Conservation (phyloP, 2,329 filamentous ascomycete species). For the Westerdykella ornata region DNA sequence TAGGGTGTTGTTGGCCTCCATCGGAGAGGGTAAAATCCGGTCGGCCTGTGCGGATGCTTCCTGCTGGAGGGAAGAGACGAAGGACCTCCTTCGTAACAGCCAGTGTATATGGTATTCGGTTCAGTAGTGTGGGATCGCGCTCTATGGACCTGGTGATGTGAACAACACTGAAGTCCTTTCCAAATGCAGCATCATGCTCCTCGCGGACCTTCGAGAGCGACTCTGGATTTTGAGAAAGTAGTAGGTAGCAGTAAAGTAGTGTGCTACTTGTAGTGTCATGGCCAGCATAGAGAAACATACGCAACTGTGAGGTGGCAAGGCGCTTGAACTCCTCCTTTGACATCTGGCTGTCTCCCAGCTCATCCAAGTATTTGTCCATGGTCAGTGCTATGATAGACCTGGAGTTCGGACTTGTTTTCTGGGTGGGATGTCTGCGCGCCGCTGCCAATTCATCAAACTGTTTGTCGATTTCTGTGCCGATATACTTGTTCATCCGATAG, state of each 20-base stretch:
- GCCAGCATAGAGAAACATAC: slow-evolving; percentile 26
- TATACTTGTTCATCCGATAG: slow-evolving; percentile 10
- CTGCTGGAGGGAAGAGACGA: slow-evolving; percentile 25
- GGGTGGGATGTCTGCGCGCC: background rate
- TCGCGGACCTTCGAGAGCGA: slow-evolving; percentile 11
- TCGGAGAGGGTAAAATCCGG: slow-evolving; percentile 3
- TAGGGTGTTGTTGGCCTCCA: slow-evolving; percentile 7
- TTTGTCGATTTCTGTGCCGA: slow-evolving; percentile 12
- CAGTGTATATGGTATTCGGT: slow-evolving; percentile 18
- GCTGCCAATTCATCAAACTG: slow-evolving; percentile 8
- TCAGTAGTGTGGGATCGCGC: slow-evolving; percentile 15
- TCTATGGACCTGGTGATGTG: slow-evolving; percentile 1
- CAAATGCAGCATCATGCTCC: slow-evolving; percentile 25
- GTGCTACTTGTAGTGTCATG: slow-evolving; percentile 26
- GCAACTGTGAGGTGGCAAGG: slow-evolving; percentile 18
- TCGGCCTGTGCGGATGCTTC: slow-evolving; percentile 16
- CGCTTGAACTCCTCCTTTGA: slow-evolving; percentile 13
- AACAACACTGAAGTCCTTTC: slow-evolving; percentile 7
- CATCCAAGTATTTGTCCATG: slow-evolving; percentile 3
- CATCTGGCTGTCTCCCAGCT: background rate
- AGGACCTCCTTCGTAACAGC: slow-evolving; percentile 31
- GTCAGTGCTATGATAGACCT: slow-evolving; percentile 5
- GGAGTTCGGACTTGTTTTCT: background rate
- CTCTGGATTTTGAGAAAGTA: slow-evolving; percentile 10
- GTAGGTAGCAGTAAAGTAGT: slow-evolving; percentile 15